phyloP scores from a whole-genome alignment of 2,329 filamentous ascomycete genomes.

The Setomelanomma holmii region DNA sequence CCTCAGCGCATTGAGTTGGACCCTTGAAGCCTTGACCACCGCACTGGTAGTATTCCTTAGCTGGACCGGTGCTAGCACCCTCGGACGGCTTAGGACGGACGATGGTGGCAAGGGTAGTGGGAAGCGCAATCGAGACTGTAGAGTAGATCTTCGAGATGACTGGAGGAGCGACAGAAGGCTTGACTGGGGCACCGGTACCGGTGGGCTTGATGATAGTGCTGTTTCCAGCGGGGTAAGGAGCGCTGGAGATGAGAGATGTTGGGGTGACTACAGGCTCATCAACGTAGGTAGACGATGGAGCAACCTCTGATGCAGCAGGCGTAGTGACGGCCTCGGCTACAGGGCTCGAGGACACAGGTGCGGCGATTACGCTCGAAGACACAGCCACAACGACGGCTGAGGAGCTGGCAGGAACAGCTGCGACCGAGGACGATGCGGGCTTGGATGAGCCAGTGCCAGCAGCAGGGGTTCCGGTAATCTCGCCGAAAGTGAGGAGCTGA shows the following conservation, averaged over 20 bases:
- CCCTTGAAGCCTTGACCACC: constrained; percentile 54
- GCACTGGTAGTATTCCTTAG: constrained; percentile 48
- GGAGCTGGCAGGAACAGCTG: constrained; percentile 14
- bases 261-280: constrained; percentile 1
- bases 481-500: constrained; percentile 34
- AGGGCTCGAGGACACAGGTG: constrained; percentile 16
- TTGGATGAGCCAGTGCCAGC: constrained; percentile 25
- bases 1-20: constrained; percentile 47
- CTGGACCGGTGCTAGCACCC: constrained; percentile 15
- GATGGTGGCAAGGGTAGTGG: constrained; percentile 31
- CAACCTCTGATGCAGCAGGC: constrained; percentile 2
- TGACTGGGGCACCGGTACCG: neutral
- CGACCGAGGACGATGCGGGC: constrained; percentile 11
- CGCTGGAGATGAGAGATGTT: constrained; percentile 4
- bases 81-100: constrained; percentile 28
- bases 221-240: constrained; percentile 16
- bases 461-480: constrained; percentile 27
- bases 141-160: constrained; percentile 3
- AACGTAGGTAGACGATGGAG: neutral
- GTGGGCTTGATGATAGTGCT: constrained; percentile 1
- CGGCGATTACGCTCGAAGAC: constrained; percentile 10
- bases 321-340: constrained; percentile 13
- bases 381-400: constrained; percentile 11
- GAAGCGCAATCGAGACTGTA: constrained; percentile 7
- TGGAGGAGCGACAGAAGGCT: constrained; percentile 3